Base-by-base conservation (phyloP, 1,284 basidiomycete genomes). In the Leccinum pachyderme region DNA sequence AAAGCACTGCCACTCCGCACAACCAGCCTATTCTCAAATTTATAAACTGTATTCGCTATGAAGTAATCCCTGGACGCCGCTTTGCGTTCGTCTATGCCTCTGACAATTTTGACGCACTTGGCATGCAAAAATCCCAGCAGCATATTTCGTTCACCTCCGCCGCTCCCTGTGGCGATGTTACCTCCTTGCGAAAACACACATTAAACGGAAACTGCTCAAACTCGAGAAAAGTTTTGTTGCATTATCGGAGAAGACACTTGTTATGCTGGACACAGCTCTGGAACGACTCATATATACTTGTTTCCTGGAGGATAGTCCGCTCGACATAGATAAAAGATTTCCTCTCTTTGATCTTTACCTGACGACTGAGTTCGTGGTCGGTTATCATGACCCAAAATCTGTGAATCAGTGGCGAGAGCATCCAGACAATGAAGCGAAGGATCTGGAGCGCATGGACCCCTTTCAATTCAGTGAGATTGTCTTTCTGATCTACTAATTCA, bases 401-500 rank as follows among this genome's bases (percentile, higher is more conserved):
- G 29, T 47, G 11, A 11, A 32, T 3, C 7, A 6, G 22, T 47
- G 46, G 46, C 13, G 22, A 7, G 8, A 18, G 5, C 18, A 32
- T 47, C 31, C 31, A 15, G 13, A 47, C 18, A 47, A 47, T 32
- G 18, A 18, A 3, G 13, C 7, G 8, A 47, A 32, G 1, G 18
- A 47, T 15, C 8, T 47, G 18, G 46, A 47, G 22, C 5, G 22
- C 11, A 47, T 47, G 46, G 22, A 47, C 15, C 29, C 46, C 2
- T 47, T 47, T 12, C 46, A 32, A 24, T 47, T 47, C 7, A 8
- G 46, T 47, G 5, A 47, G 46, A 24, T 28, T 9, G 32, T 32
- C 31, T 13, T 47, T 31, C 3, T 22, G 6, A 18, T n/a, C 9
- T 8, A 25, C 41, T 43, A 5, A 44, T 12, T 47, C 1, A 2